A percentile compares a stretch with the other conserved stretches of the same genome.
Conservation (phyloP, 306 rosid genomes). For the Lathyrus sativus region DNA sequence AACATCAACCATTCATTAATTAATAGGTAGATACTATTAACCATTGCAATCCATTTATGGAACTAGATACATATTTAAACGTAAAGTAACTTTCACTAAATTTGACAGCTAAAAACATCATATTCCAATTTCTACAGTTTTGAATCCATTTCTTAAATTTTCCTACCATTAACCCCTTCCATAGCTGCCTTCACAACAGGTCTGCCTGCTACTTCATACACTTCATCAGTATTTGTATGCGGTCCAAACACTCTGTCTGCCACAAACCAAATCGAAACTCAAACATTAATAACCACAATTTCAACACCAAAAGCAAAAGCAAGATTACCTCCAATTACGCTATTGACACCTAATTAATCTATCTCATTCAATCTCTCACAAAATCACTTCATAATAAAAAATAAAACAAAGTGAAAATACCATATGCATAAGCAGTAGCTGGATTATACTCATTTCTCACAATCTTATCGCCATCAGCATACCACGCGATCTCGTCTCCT, state of each 20-base stretch:
- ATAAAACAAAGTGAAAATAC: constrained; percentile 43
- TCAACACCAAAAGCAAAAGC: constrained; percentile 21
- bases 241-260: constrained; percentile 97
- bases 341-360: constrained; percentile 14
- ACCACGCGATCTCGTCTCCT: constrained; percentile 97
- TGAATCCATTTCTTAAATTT: constrained; percentile 27
- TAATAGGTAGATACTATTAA: constrained; percentile 17
- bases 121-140: constrained; percentile 20
- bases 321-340: constrained; percentile 15
- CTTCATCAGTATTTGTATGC: constrained; percentile 70
- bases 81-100: constrained; percentile 25
- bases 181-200: constrained; percentile 94
- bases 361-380: constrained; percentile 12
- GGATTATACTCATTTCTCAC: constrained; percentile 88
- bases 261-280: constrained; percentile 45
- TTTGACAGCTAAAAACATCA: constrained; percentile 6
- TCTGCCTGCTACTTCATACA: constrained; percentile 91
- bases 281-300: constrained; percentile 32
- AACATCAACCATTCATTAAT: constrained; percentile 28
- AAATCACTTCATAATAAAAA: background rate
- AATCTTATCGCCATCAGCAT: constrained; percentile 88
- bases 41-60: constrained; percentile 30
- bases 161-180: constrained; percentile 95
- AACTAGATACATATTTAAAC: constrained; percentile 21
- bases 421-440: constrained; percentile 88